A percentile compares a stretch with the other conserved stretches of the same genome.
Evolutionary conservation across 257 asterid species (phyloP).

Genomic region (Solanum dulcamara): DNA sequence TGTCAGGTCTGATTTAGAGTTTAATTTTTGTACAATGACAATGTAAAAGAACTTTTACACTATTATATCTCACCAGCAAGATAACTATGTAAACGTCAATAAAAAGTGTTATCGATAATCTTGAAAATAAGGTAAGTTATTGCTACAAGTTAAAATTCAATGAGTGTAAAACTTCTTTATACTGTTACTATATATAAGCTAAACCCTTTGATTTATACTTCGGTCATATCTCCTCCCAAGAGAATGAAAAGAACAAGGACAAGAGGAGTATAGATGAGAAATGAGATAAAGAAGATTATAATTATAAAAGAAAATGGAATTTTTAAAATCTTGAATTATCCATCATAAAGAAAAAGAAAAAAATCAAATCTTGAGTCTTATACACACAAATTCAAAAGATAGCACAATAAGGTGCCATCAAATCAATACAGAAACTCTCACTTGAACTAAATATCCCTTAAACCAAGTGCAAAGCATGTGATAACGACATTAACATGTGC

Average conservation of each 20-base stretch:
- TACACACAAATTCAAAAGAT: not conserved
- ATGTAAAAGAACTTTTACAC: not conserved
- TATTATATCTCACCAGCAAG: not conserved
- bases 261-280: not conserved
- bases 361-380: not conserved
- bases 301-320: not conserved
- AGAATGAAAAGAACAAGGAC: not conserved
- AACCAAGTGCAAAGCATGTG: slow-evolving; percentile 19
- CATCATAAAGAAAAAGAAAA: not conserved
- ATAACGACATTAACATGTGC: slow-evolving; percentile 12
- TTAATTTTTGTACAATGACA: not conserved
- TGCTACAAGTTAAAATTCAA: not conserved
- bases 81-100: not conserved
- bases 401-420: not conserved
- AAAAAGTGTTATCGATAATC: not conserved
- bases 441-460: not conserved
- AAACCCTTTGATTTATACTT: not conserved
- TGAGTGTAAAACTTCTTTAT: not conserved
- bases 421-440: not conserved
- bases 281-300: not conserved
- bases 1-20: not conserved
- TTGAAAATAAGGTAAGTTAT: not conserved
- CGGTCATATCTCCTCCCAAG: not conserved
- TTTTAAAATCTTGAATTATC: not conserved
- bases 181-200: not conserved